Percentiles rank a stretch among this genome's conserved stretches.
phyloP scores from a whole-genome alignment of 2,329 filamentous ascomycete genomes.

The Verticillium isaacii region DNA sequence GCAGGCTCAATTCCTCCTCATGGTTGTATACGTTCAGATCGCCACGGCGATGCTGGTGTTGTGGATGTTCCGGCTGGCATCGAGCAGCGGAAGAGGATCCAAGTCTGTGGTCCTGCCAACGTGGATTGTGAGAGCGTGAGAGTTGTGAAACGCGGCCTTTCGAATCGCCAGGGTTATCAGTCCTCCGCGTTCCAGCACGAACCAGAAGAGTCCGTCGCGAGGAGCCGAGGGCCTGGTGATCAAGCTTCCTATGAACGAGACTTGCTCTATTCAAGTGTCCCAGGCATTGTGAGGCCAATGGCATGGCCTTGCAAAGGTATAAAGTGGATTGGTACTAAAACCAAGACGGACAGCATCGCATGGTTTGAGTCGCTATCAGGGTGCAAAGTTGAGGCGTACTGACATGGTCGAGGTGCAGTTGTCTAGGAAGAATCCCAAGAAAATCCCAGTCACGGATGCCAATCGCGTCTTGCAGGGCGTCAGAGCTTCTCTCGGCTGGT shows the following conservation, averaged over 20 bases:
- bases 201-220: background rate
- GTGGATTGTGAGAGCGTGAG: background rate
- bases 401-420: background rate
- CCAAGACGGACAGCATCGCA: background rate
- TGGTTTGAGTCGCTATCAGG: background rate
- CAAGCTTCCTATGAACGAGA: conserved; percentile 5
- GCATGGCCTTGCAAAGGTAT: conserved; percentile 10
- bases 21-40: background rate
- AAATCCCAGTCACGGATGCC: background rate
- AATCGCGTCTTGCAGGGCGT: background rate
- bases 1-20: background rate
- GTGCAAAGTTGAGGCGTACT: background rate
- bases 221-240: conserved; percentile 4
- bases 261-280: conserved; percentile 17
- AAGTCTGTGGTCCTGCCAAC: background rate
- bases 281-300: conserved; percentile 14
- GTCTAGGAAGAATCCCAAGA: background rate
- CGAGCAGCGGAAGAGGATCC: background rate
- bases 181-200: background rate
- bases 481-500: background rate
- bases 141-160: background rate
- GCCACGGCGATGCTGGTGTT: background rate
- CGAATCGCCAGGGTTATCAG: background rate
- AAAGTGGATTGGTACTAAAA: background rate
- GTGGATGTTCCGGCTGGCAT: background rate